Base-by-base conservation (phyloP, 2,329 filamentous ascomycete species). In the Metarhizium sp. region DNA sequence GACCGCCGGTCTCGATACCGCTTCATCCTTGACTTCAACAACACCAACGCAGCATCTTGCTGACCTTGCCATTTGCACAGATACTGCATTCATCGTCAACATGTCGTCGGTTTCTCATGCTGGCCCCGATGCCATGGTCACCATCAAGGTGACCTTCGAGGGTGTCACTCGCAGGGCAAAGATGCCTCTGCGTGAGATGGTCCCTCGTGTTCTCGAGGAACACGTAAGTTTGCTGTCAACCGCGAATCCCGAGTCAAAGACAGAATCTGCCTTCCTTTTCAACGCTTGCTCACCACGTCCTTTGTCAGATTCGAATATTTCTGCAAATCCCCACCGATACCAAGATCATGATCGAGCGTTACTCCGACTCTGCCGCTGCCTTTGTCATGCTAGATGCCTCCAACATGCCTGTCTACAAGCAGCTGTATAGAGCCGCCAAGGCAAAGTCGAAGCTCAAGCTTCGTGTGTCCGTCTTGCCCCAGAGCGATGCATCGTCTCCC, bases 361-460 rank as follows among this genome's bases (percentile, higher is more conserved):
- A 91, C 75, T 97, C 94, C 61, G 94, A 99, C 73, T 96, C 91
- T 61, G 89, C 90, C 61, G 87, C 80, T 49, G 78, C 84, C 60
- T 97, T 88, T 72, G 82, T 97, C 61, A 78, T 81, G 48, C 85
- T 99, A 58, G 87, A 96, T 69, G 77, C 84, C 59, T 78, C 78
- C 68, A 95, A 96, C 67, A 74, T 81, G 8, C 79, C 88, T 49
- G 89, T 95, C 66, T 99, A 96, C 79, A 97, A 96, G 78, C 94
- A 96, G 69, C 86, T 99, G 46, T 92, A 94, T 70, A 87, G 94
- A 65, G 94, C 94, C 62, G 94, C 94, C 60, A 99, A 96, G 78
- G 94, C 94, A 42, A 99, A 99, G 80, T 85, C 92, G 61, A 99
- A 97, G 85, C 85, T 99, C 63, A 92, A 94, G 72, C 82, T 99